These are phyloP conservation scores for Fusarium fujikuroi DNA, from an alignment of 2,329 filamentous ascomycete species.

Conservation along the genomic window DNA sequence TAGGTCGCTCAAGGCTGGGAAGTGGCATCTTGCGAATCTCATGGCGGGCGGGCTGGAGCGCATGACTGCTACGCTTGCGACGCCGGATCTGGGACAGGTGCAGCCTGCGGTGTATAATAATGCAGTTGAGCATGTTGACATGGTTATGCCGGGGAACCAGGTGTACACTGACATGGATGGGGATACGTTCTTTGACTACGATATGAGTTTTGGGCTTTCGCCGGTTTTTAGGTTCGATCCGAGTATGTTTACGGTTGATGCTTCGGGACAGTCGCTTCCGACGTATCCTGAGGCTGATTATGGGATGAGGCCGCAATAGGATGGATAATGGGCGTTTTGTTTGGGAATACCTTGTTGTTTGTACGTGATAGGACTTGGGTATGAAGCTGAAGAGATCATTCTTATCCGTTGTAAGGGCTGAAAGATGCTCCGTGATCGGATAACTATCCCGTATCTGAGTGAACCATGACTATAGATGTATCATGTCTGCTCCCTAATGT, in stretches of 20 bases:
- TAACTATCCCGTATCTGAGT: not conserved
- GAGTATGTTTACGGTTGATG: constrained; percentile 42
- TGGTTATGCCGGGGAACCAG: constrained; percentile 30
- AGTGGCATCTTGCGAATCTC: constrained; percentile 60
- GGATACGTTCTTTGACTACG: constrained; percentile 45
- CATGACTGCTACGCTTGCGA: constrained; percentile 44
- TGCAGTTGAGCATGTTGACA: constrained; percentile 31
- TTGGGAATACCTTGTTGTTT: constrained; percentile 7
- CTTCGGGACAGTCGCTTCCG: constrained; percentile 38
- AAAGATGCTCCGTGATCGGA: not conserved
- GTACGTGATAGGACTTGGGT: not conserved
- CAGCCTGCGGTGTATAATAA: constrained; percentile 14
- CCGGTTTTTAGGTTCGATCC: constrained; percentile 45
- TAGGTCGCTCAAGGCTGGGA: constrained; percentile 53
- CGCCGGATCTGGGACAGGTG: constrained; percentile 4
- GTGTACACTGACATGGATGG: constrained; percentile 42
- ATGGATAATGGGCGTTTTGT: not conserved
- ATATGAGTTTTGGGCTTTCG: constrained; percentile 45
- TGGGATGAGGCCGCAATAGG: constrained; percentile 32
- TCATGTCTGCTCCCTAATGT: not conserved
- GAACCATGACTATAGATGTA: not conserved
- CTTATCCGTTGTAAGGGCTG: not conserved
- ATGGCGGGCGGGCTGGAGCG: constrained; percentile 60
- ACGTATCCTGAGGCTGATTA: constrained; percentile 41
- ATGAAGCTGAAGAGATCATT: not conserved